Evolutionary conservation across 148 eudicot genomes (phyloP).

Genomic region (Polygonum maritimum): DNA sequence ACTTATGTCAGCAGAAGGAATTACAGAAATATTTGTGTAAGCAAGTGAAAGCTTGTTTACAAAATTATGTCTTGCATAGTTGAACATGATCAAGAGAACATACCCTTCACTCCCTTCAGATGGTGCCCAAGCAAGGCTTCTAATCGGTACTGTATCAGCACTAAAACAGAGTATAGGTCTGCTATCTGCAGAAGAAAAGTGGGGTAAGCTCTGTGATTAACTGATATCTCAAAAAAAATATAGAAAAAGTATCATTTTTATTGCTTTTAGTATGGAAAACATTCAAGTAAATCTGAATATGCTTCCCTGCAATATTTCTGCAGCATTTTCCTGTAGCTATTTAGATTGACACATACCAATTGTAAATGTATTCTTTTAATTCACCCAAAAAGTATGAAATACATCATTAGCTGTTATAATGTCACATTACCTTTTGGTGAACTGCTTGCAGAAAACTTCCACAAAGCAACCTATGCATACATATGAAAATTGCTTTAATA

Average conservation of each 20-base stretch:
- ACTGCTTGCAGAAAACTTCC: slow-evolving; percentile 60
- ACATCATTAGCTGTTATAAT: background rate
- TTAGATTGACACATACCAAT: background rate
- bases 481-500: background rate
- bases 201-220: slow-evolving; percentile 5
- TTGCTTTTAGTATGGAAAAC: background rate
- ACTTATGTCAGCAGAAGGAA: background rate
- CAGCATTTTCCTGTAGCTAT: background rate
- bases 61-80: background rate
- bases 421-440: slow-evolving; percentile 44
- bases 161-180: slow-evolving; percentile 79
- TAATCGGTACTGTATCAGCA: slow-evolving; percentile 82
- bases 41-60: background rate
- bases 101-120: slow-evolving; percentile 79
- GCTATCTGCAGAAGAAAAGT: slow-evolving; percentile 39
- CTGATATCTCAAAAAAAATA: background rate
- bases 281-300: background rate
- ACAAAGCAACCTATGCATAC: slow-evolving; percentile 70
- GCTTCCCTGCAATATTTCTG: background rate
- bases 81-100: slow-evolving; percentile 9
- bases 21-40: background rate
- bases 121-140: slow-evolving; percentile 91
- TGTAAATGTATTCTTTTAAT: background rate
- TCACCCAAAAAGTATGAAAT: background rate
- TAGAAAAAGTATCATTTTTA: background rate